Conservation (phyloP, 805 yeast genomes). For the Candida ovalis region DNA sequence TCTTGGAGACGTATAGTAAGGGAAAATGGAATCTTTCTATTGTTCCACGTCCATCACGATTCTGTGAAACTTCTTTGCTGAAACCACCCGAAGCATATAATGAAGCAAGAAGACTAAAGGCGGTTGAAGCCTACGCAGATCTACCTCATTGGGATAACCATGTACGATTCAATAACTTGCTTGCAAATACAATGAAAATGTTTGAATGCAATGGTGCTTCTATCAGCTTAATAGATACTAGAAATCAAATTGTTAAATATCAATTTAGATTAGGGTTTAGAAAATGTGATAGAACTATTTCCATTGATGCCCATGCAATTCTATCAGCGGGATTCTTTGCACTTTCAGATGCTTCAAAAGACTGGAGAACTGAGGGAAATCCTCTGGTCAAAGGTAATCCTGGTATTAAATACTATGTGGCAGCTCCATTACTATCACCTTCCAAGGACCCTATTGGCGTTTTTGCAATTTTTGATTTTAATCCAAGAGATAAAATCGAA, state of each 20-base stretch:
- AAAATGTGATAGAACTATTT: slow-evolving; percentile 51
- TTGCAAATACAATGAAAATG: slow-evolving; percentile 36
- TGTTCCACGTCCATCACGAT: slow-evolving; percentile 54
- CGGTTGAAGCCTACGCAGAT: slow-evolving; percentile 38
- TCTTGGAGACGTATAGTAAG: slow-evolving; percentile 51
- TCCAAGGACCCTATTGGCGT: slow-evolving; percentile 50
- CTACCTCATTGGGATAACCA: slow-evolving; percentile 49
- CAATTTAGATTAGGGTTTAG: slow-evolving; percentile 44
- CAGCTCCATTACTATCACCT: slow-evolving; percentile 49
- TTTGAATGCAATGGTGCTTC: slow-evolving; percentile 51
- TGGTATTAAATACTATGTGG: slow-evolving; percentile 56
- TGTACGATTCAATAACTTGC: slow-evolving; percentile 34
- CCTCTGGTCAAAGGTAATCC: slow-evolving; percentile 67
- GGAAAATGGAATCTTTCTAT: slow-evolving; percentile 55
- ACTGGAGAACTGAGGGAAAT: slow-evolving; percentile 64
- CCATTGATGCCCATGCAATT: slow-evolving; percentile 68
- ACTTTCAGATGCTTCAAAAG: slow-evolving; percentile 55
- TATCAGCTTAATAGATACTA: slow-evolving; percentile 52
- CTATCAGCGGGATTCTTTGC: slow-evolving; percentile 54
- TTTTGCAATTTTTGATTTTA: slow-evolving; percentile 53
- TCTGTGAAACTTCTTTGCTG: slow-evolving; percentile 43
- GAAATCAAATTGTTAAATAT: slow-evolving; percentile 45
- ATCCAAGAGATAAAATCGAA: slow-evolving; percentile 35
- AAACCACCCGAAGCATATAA: slow-evolving; percentile 57
- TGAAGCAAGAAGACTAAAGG: slow-evolving; percentile 43